Percentiles rank a stretch among this genome's conserved stretches.
These are phyloP conservation scores for Scleroderma bovista DNA, from an alignment of 768 basidiomycete genomes.

Conservation along the genomic window DNA sequence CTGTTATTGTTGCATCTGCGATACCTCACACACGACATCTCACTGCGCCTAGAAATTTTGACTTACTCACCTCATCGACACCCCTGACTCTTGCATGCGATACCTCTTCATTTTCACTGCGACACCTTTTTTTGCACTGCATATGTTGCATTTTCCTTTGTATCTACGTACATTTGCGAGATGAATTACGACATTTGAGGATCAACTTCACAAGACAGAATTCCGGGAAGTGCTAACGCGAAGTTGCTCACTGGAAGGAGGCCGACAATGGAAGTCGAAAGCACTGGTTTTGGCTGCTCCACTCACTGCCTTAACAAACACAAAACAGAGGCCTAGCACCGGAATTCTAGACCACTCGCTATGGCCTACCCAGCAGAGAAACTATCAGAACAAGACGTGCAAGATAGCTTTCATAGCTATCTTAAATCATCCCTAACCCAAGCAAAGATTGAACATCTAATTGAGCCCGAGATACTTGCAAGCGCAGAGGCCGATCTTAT, in stretches of 20 bases:
- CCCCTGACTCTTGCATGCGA: background rate
- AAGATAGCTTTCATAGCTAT: conserved; percentile 78
- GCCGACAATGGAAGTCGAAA: background rate
- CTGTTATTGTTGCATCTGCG: background rate
- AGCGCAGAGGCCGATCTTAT: conserved; percentile 81
- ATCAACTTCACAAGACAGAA: too few relatives aligned
- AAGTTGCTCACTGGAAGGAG: too few relatives aligned
- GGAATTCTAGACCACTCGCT: background rate
- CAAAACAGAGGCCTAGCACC: background rate
- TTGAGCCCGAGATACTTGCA: conserved; percentile 68
- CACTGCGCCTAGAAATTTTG: background rate
- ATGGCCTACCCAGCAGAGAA: conserved; percentile 26
- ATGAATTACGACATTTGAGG: too few relatives aligned
- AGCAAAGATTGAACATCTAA: conserved; percentile 68
- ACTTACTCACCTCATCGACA: background rate
- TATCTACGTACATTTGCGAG: background rate
- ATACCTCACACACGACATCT: background rate
- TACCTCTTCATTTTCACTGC: background rate
- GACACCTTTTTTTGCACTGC: conserved; percentile 3
- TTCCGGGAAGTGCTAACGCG: too few relatives aligned
- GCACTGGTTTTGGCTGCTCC: background rate
- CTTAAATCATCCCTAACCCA: conserved; percentile 73
- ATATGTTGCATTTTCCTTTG: background rate
- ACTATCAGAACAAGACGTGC: conserved; percentile 61
- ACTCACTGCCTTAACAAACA: background rate